Base-by-base conservation (phyloP, 768 basidiomycete genomes). In the Serendipita sp. region DNA sequence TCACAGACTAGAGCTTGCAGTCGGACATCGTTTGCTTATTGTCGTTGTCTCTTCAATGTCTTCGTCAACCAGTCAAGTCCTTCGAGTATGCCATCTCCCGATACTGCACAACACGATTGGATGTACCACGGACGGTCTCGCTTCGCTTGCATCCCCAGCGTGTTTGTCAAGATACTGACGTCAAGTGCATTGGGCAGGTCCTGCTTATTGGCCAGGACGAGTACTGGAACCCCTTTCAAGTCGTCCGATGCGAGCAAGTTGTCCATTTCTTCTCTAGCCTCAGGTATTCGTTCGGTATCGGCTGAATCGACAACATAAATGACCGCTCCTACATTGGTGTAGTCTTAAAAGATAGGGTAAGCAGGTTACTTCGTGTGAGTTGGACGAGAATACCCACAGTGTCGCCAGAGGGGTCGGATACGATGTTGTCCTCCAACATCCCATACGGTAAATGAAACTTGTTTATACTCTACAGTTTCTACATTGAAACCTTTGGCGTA, bases 41-140 rank as follows among this genome's bases (percentile, higher is more conserved):
- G 38, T 7, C 38, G 38, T 41, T 41, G 48, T 51, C 48, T 18
- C 30, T 51, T 51, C 48, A 51, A 8, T 16, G 48, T 51, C 18
- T 60, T 60, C 56, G 56, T 88, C 82, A 92, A 78, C 95, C 93
- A 97, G 78, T 97, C 94, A 70, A 96, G 81, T 76, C 95, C 95
- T 78, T 97, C 95, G 75, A 97, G 97, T 66, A 98, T 81, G 78
- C 96, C 96, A 74, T 98, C 96, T 69, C 95, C 96, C 70, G 90
- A 94, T 48, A 95, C 97, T 65, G 96, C 96, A 73, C 94, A 64
- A 30, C 64, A 35, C 8, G 51, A 35, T 53, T 56, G 64, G n/a
- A 65, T 65, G 51, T 53, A 65, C 64, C 64, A 65, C 16, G 16
- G 56, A 32, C 32, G 24, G 7, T 56, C 47, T 11, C 48, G 53